Base-by-base conservation (phyloP, 495 filamentous ascomycete genomes). In the Viridothelium virens region DNA sequence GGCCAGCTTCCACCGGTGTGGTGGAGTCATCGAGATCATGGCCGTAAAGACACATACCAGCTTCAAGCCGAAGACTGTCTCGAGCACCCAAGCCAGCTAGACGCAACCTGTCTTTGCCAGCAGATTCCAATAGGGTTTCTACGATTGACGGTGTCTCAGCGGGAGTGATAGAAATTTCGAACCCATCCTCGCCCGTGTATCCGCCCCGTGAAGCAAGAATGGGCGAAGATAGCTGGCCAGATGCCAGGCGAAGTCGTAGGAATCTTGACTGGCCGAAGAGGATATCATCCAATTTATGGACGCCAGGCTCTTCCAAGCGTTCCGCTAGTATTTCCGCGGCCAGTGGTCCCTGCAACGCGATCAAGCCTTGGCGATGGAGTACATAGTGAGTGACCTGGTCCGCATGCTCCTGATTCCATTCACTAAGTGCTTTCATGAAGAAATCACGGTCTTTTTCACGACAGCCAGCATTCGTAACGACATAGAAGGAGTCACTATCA, bases 31-130 rank as follows among this genome's bases (percentile, higher is more conserved):
- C 85, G 56, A 98, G 84, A 77, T 98, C 94, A 75, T 96, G 91
- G n/a, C 94, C 94, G 79, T 97, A 97, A 34, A 97, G 84, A 77
- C 92, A 97, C 92, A 98, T 93, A 62, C 94, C 94, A 0, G 95
- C 94, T 77, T 98, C 94, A 9, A 98, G 85, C 18, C 94, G 86
- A 67, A 98, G 84, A 70, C 88, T 94, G 76, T 98, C 95, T 65
- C 94, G 84, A 4, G 94, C 91, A 3, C 91, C 94, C 1, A 98
- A 82, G 12, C 94, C 94, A 33, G 92, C 91, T 7, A 97, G 79
- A 66, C 87, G 87, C 16, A 96, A 76, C 65, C 81, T 80, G 56
- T 89, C 86, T 18, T 80, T 79, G 2, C 81, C 81, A 9, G 83
- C 84, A 65, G 81, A 78, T 16, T 81, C 68, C 14, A 98, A 83